Evolutionary conservation across 768 basidiomycete genomes (phyloP).

Genomic region (Leccinellum rugosiceps): DNA sequence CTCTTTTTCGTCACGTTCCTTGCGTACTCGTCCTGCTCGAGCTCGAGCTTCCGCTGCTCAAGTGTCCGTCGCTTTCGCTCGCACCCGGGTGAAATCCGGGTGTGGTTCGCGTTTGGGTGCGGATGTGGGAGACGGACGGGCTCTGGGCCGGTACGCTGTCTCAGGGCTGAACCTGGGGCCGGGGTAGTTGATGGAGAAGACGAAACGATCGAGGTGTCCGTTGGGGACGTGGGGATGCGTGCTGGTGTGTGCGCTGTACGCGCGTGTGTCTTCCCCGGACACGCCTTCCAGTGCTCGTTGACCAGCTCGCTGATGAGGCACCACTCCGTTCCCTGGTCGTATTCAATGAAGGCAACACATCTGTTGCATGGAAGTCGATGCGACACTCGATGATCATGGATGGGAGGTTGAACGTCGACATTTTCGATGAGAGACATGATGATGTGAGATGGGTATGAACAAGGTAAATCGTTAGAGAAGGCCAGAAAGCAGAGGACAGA

Average conservation of each 20-base stretch:
- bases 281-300: conserved; percentile 27
- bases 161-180: neutral
- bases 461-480: conserved; percentile 9
- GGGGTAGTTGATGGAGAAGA: neutral
- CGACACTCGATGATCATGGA: conserved; percentile 12
- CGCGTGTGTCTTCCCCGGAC: conserved; percentile 21
- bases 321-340: conserved; percentile 27
- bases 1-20: conserved; percentile 22
- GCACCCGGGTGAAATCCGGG: conserved; percentile 17
- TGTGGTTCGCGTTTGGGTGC: neutral
- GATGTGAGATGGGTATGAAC: conserved; percentile 4
- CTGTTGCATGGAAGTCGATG: conserved; percentile 25
- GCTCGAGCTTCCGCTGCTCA: conserved; percentile 24
- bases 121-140: neutral
- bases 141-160: conserved; percentile 1
- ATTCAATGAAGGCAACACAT: conserved; percentile 25
- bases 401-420: conserved; percentile 3
- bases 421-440: conserved; percentile 20
- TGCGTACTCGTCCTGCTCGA: conserved; percentile 30
- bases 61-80: conserved; percentile 30
- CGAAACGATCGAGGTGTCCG: conserved; percentile 8
- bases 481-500: neutral
- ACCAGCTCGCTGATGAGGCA: conserved; percentile 24
- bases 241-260: conserved; percentile 6
- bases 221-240: conserved; percentile 10